These are phyloP conservation scores for Psilocybe mexicana DNA, from an alignment of 1,284 basidiomycete genomes.

Conservation along the genomic window DNA sequence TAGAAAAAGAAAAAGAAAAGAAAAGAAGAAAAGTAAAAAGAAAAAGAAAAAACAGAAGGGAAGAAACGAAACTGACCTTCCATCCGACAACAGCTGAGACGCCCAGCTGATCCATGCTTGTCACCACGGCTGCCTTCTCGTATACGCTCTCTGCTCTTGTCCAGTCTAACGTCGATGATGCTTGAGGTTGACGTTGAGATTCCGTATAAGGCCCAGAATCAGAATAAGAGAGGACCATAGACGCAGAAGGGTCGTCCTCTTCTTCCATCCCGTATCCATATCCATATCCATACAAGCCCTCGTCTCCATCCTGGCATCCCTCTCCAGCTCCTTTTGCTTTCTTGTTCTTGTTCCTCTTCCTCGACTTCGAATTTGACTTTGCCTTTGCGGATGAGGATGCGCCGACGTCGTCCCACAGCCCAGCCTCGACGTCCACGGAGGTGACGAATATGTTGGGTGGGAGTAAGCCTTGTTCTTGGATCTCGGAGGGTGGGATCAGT, in stretches of 20 bases:
- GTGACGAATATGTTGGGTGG: slow-evolving; percentile 67
- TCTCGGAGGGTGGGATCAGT: slow-evolving; percentile 67
- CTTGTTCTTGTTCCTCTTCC: background rate
- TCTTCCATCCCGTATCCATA: background rate
- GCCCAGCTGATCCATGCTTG: slow-evolving; percentile 31
- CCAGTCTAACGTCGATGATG: slow-evolving; percentile 35
- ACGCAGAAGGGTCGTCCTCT: slow-evolving; percentile 9
- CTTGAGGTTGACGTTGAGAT: background rate
- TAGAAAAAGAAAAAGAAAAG: background rate
- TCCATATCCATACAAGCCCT: slow-evolving; percentile 1
- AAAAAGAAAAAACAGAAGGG: slow-evolving; percentile 3
- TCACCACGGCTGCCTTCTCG: slow-evolving; percentile 36
- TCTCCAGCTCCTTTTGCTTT: slow-evolving; percentile 2
- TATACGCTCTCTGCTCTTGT: slow-evolving; percentile 41
- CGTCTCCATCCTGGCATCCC: slow-evolving; percentile 12
- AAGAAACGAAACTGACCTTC: slow-evolving; percentile 43
- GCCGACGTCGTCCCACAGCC: slow-evolving; percentile 21
- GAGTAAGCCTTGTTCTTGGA: slow-evolving; percentile 47
- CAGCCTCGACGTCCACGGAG: slow-evolving; percentile 64
- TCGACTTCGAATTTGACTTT: slow-evolving; percentile 6
- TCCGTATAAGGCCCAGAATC: slow-evolving; percentile 8
- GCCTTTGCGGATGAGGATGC: background rate
- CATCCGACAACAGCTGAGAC: slow-evolving; percentile 46
- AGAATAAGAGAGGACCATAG: slow-evolving; percentile 16
- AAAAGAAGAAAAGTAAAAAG: background rate